Conservation (phyloP, 2,329 filamentous ascomycete genomes). For the Arthrocladium fulminans region DNA sequence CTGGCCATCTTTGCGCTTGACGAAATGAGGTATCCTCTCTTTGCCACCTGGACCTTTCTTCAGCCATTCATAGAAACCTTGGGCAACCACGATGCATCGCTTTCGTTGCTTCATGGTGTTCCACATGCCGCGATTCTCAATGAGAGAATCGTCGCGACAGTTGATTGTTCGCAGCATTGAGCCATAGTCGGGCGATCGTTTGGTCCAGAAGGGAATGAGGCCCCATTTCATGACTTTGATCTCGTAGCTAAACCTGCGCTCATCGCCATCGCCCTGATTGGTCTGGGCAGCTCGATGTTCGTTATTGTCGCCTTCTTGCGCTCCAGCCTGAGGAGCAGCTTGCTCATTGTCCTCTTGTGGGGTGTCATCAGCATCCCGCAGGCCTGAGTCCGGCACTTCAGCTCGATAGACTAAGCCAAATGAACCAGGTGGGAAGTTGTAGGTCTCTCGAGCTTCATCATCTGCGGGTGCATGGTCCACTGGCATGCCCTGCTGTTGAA, state of each 20-base stretch:
- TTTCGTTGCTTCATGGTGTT: slow-evolving; percentile 81
- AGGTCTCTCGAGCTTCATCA: slow-evolving; percentile 62
- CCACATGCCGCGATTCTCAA: slow-evolving; percentile 76
- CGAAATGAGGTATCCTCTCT: slow-evolving; percentile 76
- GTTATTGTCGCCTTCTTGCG: slow-evolving; percentile 14
- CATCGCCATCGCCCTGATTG: slow-evolving; percentile 16
- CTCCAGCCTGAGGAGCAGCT: not conserved
- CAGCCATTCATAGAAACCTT: slow-evolving; percentile 96
- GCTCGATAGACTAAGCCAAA: slow-evolving; percentile 80
- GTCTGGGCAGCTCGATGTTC: not conserved
- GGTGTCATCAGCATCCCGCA: slow-evolving; percentile 30
- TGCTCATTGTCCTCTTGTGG: slow-evolving; percentile 15
- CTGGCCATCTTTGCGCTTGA: slow-evolving; percentile 70
- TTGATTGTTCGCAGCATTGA: slow-evolving; percentile 85
- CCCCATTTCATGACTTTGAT: slow-evolving; percentile 96
- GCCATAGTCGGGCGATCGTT: slow-evolving; percentile 67
- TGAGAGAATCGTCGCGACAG: slow-evolving; percentile 80
- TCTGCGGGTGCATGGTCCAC: slow-evolving; percentile 65
- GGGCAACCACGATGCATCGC: slow-evolving; percentile 75
- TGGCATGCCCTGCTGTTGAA: slow-evolving; percentile 65
- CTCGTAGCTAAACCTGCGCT: slow-evolving; percentile 55
- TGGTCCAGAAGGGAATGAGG: slow-evolving; percentile 87
- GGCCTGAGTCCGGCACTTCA: slow-evolving; percentile 55
- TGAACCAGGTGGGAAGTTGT: slow-evolving; percentile 88
- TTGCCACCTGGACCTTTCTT: slow-evolving; percentile 63